phyloP scores from a whole-genome alignment of 1,284 basidiomycete genomes.

The Pascua guehoae region DNA sequence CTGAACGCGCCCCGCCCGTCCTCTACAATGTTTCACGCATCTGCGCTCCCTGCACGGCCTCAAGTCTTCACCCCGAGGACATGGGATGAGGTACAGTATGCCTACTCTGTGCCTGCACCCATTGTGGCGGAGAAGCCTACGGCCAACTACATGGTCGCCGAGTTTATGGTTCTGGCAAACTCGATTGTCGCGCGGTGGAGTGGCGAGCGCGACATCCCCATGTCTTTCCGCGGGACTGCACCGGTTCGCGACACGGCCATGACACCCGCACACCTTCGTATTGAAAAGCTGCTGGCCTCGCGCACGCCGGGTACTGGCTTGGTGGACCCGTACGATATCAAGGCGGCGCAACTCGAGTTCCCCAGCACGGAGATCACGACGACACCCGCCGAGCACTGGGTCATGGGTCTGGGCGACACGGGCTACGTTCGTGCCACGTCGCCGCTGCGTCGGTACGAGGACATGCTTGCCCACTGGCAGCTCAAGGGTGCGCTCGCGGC shows the following conservation, averaged over 20 bases:
- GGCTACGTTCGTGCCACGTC: conserved; percentile 79
- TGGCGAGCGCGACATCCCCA: conserved; percentile 60
- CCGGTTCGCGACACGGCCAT: conserved; percentile 36
- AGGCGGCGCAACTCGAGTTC: background rate
- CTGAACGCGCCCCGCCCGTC: conserved; percentile 9
- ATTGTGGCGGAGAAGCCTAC: conserved; percentile 1
- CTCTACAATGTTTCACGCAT: conserved; percentile 23
- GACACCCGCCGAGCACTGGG: conserved; percentile 56
- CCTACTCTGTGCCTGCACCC: background rate
- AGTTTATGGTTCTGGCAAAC: conserved; percentile 80
- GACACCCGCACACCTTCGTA: background rate
- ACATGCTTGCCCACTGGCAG: conserved; percentile 90
- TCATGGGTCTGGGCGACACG: conserved; percentile 66
- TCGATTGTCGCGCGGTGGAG: conserved; percentile 72
- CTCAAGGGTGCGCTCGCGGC: conserved; percentile 68
- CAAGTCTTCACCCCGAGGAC: background rate
- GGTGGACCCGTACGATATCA: background rate
- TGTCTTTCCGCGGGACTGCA: conserved; percentile 60
- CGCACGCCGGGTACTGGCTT: conserved; percentile 1
- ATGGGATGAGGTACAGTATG: conserved; percentile 1
- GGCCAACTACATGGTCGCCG: conserved; percentile 59
- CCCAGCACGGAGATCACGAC: background rate
- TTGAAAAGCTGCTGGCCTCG: conserved; percentile 9
- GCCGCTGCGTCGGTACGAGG: conserved; percentile 79
- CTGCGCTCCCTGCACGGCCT: background rate